Percentiles rank a stretch among this genome's conserved stretches.
These are phyloP conservation scores for Colletotrichum camelliae DNA, from an alignment of 2,329 filamentous ascomycete species.

Conservation along the genomic window DNA sequence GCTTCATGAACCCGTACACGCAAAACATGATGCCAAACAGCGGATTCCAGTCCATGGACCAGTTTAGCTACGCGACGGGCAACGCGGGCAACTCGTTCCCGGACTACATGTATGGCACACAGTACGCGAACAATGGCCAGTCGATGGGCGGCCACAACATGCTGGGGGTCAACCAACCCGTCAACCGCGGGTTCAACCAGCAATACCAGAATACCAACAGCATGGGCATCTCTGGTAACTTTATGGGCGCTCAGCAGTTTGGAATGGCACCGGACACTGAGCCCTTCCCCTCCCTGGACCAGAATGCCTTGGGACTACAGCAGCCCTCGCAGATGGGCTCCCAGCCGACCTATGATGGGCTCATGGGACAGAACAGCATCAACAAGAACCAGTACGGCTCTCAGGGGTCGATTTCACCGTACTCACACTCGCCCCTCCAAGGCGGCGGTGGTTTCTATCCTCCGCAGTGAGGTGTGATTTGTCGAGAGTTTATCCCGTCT, in stretches of 20 bases:
- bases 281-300: conserved; percentile 37
- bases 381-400: conserved; percentile 40
- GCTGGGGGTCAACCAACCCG: background rate
- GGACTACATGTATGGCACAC: conserved; percentile 3
- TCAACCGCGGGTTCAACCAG: conserved; percentile 23
- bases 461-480: conserved; percentile 4
- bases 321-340: conserved; percentile 18
- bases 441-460: conserved; percentile 41
- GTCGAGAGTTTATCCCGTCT: background rate
- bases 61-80: background rate
- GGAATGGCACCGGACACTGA: conserved; percentile 37
- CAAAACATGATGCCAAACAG: background rate
- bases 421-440: conserved; percentile 45
- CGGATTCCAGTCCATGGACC: background rate
- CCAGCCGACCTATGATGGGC: conserved; percentile 36
- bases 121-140: background rate
- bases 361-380: conserved; percentile 34
- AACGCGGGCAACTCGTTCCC: background rate
- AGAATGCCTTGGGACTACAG: conserved; percentile 43
- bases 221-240: conserved; percentile 35
- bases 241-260: conserved; percentile 32
- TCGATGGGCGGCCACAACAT: background rate
- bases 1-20: background rate
- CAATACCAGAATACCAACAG: conserved; percentile 29
- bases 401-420: conserved; percentile 49